Conservation (phyloP, 2,329 filamentous ascomycete species). For the Fusarium domesticum region DNA sequence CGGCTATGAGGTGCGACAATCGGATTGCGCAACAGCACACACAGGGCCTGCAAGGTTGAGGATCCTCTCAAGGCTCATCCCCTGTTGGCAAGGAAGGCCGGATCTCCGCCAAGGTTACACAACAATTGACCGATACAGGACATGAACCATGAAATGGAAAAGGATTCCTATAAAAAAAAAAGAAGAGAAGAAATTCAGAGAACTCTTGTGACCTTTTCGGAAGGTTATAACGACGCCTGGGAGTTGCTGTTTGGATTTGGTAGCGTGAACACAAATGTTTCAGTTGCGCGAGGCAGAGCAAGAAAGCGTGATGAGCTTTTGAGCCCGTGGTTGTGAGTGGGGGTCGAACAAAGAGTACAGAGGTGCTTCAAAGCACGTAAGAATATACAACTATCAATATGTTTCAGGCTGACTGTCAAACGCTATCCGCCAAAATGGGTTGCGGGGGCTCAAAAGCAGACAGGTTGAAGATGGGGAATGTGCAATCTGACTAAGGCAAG, state of each 20-base stretch:
- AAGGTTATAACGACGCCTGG: slow-evolving; percentile 12
- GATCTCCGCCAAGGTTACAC: slow-evolving; percentile 8
- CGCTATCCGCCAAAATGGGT: too few relatives aligned
- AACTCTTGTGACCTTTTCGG: slow-evolving; percentile 18
- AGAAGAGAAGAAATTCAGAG: slow-evolving; percentile 12
- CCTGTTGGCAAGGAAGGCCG: slow-evolving; percentile 5
- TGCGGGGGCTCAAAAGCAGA: too few relatives aligned
- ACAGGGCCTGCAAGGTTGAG: slow-evolving; percentile 13
- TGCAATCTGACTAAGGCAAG: too few relatives aligned
- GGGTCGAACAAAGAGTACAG: not conserved
- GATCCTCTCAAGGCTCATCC: slow-evolving; percentile 17
- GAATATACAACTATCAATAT: slow-evolving; percentile 4
- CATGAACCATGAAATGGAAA: slow-evolving; percentile 11
- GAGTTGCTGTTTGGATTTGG: slow-evolving; percentile 14
- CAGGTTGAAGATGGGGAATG: too few relatives aligned
- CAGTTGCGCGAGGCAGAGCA: slow-evolving; percentile 11
- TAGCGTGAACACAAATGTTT: slow-evolving; percentile 19
- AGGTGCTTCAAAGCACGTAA: not conserved
- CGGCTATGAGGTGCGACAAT: slow-evolving; percentile 21
- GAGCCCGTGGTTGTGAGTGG: not conserved
- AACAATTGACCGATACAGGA: slow-evolving; percentile 11
- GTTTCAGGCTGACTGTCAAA: slow-evolving; percentile 22
- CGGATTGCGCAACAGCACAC: slow-evolving; percentile 22
- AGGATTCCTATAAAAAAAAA: slow-evolving; percentile 5
- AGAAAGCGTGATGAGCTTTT: slow-evolving; percentile 2